Evolutionary conservation across 768 basidiomycete species (phyloP).

Genomic region (Coprinellus micaceus): DNA sequence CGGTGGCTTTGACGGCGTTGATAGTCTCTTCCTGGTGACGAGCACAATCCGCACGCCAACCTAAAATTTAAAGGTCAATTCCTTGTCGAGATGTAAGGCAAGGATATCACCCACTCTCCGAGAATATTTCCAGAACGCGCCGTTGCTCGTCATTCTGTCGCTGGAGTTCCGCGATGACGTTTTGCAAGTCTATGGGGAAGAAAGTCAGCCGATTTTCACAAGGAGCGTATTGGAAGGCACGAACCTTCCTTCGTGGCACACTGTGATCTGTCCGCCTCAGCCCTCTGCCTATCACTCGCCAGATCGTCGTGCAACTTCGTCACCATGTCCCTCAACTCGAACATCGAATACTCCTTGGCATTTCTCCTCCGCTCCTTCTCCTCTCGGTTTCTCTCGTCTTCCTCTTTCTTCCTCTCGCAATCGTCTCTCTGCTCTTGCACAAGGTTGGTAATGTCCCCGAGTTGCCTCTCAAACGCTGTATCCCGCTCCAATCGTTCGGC

Average conservation of each 20-base stretch:
- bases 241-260: slow-evolving; percentile 56
- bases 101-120: slow-evolving; percentile 46
- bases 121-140: slow-evolving; percentile 50
- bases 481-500: slow-evolving; percentile 57
- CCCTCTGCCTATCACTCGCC: slow-evolving; percentile 44
- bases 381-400: slow-evolving; percentile 59
- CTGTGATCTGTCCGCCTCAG: slow-evolving; percentile 50
- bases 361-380: slow-evolving; percentile 57
- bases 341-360: slow-evolving; percentile 55
- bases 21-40: slow-evolving; percentile 68
- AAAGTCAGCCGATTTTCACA: slow-evolving; percentile 12
- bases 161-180: slow-evolving; percentile 54
- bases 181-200: slow-evolving; percentile 47
- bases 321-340: slow-evolving; percentile 60
- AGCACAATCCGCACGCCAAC: slow-evolving; percentile 62
- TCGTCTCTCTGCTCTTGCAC: slow-evolving; percentile 64
- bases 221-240: slow-evolving; percentile 18
- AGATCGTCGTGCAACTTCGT: slow-evolving; percentile 54
- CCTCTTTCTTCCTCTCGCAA: slow-evolving; percentile 54
- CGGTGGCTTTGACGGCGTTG: slow-evolving; percentile 63
- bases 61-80: slow-evolving; percentile 33
- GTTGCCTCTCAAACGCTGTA: slow-evolving; percentile 54
- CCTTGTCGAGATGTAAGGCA: background rate
- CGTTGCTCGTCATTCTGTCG: slow-evolving; percentile 59
- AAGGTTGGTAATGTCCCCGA: slow-evolving; percentile 69